Base-by-base conservation (phyloP, 164 flowering plant genomes). In the Kalanchoe fedtschenkoi region DNA sequence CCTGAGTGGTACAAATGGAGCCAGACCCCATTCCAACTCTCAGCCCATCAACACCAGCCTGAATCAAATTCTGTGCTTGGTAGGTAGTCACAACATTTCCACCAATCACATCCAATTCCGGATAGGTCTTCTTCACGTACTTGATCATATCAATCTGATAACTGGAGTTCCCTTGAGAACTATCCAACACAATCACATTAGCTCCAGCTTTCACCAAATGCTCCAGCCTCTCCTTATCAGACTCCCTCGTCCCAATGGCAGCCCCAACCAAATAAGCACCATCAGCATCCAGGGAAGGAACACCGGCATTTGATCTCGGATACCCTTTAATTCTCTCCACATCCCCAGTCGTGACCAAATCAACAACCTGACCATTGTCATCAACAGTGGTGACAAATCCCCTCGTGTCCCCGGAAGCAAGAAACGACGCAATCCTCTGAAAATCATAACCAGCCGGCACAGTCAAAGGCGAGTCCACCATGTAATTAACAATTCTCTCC, bases 11-110 rank as follows among this genome's bases (percentile, higher is more conserved):
- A 67, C 97, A 92, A 63, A 92, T 89, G 33, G 98, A 87, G 1
- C 98, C 98, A 64, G 98, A 89, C 4, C 97, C 98, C 98, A 92
- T 92, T 29, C 98, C 98, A 65, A 92, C 97, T 60, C 98, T 73
- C 74, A 92, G 67, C 5, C 85, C 97, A 76, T 92, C 97, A 14
- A 74, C 98, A 1, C 96, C 98, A 16, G 97, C 88, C 70, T 88
- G 75, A 71, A 92, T 88, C 80, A 92, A 70, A 72, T 86, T 88
- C 58, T 86, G 78, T 0, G 97, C 97, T 68, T 92, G 98, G 58
- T 70, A 68, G 37, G 74, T 73, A 0, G 98, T 88, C 35, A 89
- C 98, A 9, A 92, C 86, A 71, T 92, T 92, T 38, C 98, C 97
- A 51, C 90, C 97, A 61, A 92, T 81, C 67, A 91, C 83, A 79